These are phyloP conservation scores for Beauveria caledonica DNA, from an alignment of 2,329 filamentous ascomycete genomes.

Conservation along the genomic window DNA sequence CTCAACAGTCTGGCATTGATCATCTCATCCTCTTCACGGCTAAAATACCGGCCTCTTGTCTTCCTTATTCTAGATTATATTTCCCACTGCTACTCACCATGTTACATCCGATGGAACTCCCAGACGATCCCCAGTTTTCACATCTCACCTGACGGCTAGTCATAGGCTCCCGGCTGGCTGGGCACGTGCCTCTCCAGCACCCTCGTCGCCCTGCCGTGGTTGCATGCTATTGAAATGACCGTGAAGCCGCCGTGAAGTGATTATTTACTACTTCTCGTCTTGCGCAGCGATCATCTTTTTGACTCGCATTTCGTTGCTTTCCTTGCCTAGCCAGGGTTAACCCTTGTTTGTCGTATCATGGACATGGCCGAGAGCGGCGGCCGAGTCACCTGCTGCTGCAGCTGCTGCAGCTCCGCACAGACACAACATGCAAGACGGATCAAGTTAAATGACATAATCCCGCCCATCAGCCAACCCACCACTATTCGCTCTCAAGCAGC, in stretches of 20 bases:
- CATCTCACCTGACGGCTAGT: conserved; percentile 4
- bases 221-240: background rate
- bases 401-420: background rate
- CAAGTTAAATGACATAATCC: background rate
- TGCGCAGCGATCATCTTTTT: background rate
- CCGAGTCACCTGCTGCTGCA: background rate
- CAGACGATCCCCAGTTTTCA: background rate
- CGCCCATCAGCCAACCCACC: background rate
- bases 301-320: background rate
- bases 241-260: background rate
- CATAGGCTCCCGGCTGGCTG: background rate
- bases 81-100: background rate
- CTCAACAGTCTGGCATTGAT: too few relatives aligned
- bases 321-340: too few relatives aligned
- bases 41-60: background rate
- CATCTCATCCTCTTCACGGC: too few relatives aligned
- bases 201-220: background rate
- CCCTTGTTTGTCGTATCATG: background rate
- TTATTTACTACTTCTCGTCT: background rate
- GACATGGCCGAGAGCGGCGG: background rate
- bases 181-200: conserved; percentile 2
- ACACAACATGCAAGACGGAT: too few relatives aligned
- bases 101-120: background rate
- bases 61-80: background rate
- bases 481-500: background rate